Percentiles rank a stretch among this genome's conserved stretches.
phyloP scores from a whole-genome alignment of 768 basidiomycete species.

The Agaricus subrufescens region DNA sequence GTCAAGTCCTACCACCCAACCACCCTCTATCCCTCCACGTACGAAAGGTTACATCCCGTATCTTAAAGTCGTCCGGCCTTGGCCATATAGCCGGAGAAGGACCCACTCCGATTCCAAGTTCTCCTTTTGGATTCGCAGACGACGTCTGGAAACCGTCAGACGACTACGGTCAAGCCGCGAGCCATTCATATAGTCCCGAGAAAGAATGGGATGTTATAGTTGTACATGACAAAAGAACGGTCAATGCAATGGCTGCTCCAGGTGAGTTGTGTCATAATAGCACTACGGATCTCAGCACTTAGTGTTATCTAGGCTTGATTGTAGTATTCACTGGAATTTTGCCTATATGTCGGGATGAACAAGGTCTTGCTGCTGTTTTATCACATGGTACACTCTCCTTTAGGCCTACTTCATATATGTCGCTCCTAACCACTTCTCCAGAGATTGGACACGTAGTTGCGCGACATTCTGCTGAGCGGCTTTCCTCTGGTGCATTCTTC shows the following conservation, averaged over 20 bases:
- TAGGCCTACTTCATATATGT: constrained; percentile 11
- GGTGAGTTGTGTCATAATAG: constrained; percentile 34
- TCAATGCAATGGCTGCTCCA: constrained; percentile 77
- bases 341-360: constrained; percentile 70
- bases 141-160: constrained; percentile 30
- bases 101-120: constrained; percentile 14
- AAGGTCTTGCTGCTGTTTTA: constrained; percentile 79
- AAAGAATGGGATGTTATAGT: constrained; percentile 71
- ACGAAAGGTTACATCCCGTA: constrained; percentile 59
- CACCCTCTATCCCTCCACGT: constrained; percentile 68
- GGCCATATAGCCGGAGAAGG: constrained; percentile 48
- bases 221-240: constrained; percentile 60
- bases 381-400: constrained; percentile 57
- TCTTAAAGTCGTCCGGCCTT: constrained; percentile 69
- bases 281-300: neutral
- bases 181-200: constrained; percentile 24
- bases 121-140: constrained; percentile 21
- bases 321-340: constrained; percentile 89
- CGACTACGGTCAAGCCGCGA: constrained; percentile 18
- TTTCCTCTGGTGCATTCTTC: constrained; percentile 41
- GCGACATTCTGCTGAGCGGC: constrained; percentile 46
- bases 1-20: constrained; percentile 54
- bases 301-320: constrained; percentile 49
- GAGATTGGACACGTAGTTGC: constrained; percentile 24
- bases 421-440: neutral